Percentiles rank a stretch among this genome's conserved stretches.
phyloP scores from a whole-genome alignment of 495 filamentous ascomycete species.

The Penicillium cosmopolitanum region DNA sequence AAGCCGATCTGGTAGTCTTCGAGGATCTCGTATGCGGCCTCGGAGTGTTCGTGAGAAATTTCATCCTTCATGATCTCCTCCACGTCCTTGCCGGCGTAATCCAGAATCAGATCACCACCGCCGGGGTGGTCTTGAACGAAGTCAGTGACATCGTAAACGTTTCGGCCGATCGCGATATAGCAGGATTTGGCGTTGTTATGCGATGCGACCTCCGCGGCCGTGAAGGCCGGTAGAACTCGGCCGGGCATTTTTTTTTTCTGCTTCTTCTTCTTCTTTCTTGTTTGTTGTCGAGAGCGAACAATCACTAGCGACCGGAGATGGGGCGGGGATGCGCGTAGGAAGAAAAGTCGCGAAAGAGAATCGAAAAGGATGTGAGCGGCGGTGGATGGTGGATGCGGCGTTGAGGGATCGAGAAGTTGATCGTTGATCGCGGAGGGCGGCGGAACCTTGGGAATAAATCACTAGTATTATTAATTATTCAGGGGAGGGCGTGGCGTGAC shows the following conservation, averaged over 20 bases:
- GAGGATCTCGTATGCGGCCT: slow-evolving; percentile 91
- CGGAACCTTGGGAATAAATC: slow-evolving; percentile 1
- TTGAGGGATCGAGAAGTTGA: neutral
- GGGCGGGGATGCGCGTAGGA: neutral
- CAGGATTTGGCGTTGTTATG: slow-evolving; percentile 84
- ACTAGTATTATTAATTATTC: slow-evolving; percentile 20
- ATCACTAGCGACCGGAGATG: neutral
- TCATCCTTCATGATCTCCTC: slow-evolving; percentile 81
- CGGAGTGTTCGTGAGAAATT: slow-evolving; percentile 80
- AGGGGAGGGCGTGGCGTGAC: slow-evolving; percentile 31
- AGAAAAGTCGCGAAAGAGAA: neutral
- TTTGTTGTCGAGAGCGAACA: neutral
- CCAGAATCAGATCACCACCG: slow-evolving; percentile 83
- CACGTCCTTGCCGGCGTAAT: slow-evolving; percentile 90
- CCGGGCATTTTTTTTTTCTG: slow-evolving; percentile 42
- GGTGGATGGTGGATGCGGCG: neutral
- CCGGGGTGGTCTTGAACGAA: slow-evolving; percentile 91
- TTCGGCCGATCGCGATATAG: slow-evolving; percentile 86
- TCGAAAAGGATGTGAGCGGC: neutral
- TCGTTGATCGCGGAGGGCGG: slow-evolving; percentile 9
- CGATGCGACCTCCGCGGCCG: slow-evolving; percentile 73
- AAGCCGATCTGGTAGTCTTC: slow-evolving; percentile 84
- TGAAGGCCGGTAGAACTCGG: slow-evolving; percentile 77
- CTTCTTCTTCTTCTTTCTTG: neutral
- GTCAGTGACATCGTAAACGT: slow-evolving; percentile 92